Evolutionary conservation across 768 basidiomycete species (phyloP), one percentile per base, ranked within the genome.

Genomic region (Suillus americanus): DNA sequence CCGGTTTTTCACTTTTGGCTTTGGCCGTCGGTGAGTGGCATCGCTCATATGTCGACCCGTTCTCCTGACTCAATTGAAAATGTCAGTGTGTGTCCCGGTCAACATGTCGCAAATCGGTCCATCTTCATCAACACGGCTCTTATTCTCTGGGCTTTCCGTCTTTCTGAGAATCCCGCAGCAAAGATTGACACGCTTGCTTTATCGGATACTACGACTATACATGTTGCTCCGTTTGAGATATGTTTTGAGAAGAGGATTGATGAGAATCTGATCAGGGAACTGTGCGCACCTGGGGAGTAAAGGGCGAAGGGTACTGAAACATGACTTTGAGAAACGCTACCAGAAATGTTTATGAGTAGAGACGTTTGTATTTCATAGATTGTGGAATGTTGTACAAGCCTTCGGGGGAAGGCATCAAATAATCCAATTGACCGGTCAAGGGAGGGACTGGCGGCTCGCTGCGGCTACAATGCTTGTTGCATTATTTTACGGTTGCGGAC

Each of bases 141-240:
- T 20, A 72, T 86, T 10, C 79, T 88, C 13, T 89, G 88, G 86
- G 83, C 87, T 0, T 90, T 89, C 77, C 79, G 73, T 0, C 73
- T 90, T 37, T 76, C 73, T 5, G 69, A 81, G 37, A 83, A 87
- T 64, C 80, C 83, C 0, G 67, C 72, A 2, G 72, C 76, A 3
- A 86, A 86, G 0, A 88, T 91, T 62, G 85, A 91, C 71, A 79
- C 82, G 8, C 74, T 84, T 40, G 86, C 81, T 0, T 88, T 90
- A 70, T 84, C 84, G 0, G 84, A 87, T 69, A 83, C 81, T 13
- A 83, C 85, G 13, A 86, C 86, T 69, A 78, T 81, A 0, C 86
- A 86, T 64, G 87, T 88, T 1, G 63, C 79, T 54, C 86, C 85
- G 12, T 90, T 89, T 73, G 78, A 79, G 30, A 83, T 83, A 5